A percentile compares a stretch with the other conserved stretches of the same genome.
Evolutionary conservation across 495 filamentous ascomycete species (phyloP).

Genomic region (Articulospora tetracladia): DNA sequence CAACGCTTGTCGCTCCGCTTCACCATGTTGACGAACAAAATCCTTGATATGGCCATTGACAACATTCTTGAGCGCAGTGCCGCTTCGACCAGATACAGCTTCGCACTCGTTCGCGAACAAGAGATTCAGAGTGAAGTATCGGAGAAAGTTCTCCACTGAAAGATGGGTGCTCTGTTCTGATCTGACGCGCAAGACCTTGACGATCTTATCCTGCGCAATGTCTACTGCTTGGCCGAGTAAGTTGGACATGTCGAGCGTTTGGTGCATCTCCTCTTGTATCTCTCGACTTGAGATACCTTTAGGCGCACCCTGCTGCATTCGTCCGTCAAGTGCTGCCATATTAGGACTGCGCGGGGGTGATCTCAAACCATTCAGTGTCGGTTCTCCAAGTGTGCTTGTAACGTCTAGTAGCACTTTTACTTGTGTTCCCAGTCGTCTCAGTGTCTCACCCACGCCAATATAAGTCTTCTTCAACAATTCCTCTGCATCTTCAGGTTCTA

Average conservation of each 20-base stretch:
- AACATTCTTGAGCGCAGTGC: constrained; percentile 76
- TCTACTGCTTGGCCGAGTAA: constrained; percentile 94
- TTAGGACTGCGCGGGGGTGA: constrained; percentile 37
- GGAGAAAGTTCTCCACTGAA: constrained; percentile 73
- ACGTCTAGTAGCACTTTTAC: constrained; percentile 95
- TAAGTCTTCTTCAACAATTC: constrained; percentile 80
- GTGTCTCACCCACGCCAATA: constrained; percentile 77
- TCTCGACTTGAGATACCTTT: constrained; percentile 23
- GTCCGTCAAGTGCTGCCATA: constrained; percentile 21
- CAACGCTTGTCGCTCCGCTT: constrained; percentile 71
- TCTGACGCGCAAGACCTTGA: constrained; percentile 87
- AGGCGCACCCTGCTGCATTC: constrained; percentile 1
- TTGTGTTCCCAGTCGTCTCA: constrained; percentile 82
- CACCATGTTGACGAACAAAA: constrained; percentile 73
- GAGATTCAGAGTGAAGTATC: constrained; percentile 90
- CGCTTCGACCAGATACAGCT: constrained; percentile 85
- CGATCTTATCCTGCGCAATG: constrained; percentile 86
- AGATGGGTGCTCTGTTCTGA: constrained; percentile 75
- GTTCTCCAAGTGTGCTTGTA: constrained; percentile 62
- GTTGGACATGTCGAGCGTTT: constrained; percentile 86
- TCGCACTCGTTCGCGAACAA: constrained; percentile 97
- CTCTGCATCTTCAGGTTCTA: constrained; percentile 84
- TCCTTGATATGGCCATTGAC: constrained; percentile 91
- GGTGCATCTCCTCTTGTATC: constrained; percentile 76
- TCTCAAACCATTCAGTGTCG: constrained; percentile 27